Conservation (phyloP, 352 stramenopile species). For the Pilasporangium apinafurcum region DNA sequence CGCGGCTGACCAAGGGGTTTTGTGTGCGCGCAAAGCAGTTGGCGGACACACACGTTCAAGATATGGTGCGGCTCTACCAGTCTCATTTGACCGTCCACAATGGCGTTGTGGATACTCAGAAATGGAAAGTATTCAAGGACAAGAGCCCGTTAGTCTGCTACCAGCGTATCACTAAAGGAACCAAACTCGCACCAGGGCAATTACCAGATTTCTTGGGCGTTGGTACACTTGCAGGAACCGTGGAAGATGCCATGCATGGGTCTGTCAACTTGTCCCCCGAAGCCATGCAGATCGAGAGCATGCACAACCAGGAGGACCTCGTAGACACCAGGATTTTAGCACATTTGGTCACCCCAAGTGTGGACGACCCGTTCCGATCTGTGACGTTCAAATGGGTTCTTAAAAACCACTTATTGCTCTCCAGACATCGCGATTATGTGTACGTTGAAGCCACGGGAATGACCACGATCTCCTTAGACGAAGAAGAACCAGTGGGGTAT, state of each 20-base stretch:
- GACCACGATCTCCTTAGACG: conserved; percentile 39
- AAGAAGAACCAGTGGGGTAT: conserved; percentile 51
- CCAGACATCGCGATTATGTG: conserved; percentile 62
- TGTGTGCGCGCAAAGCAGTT: conserved; percentile 8
- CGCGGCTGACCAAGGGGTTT: conserved; percentile 2
- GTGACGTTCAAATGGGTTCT: conserved; percentile 75
- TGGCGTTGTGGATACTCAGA: not conserved
- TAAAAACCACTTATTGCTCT: conserved; percentile 50
- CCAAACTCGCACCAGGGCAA: not conserved
- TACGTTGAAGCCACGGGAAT: conserved; percentile 61
- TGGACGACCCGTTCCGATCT: conserved; percentile 42
- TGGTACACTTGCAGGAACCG: not conserved
- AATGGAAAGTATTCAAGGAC: conserved; percentile 12
- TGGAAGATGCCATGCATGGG: conserved; percentile 11
- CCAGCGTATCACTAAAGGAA: conserved; percentile 3
- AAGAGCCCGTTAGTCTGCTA: conserved; percentile 12
- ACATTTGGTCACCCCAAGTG: conserved; percentile 29
- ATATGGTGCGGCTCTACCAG: conserved; percentile 11
- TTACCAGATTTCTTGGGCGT: conserved; percentile 8
- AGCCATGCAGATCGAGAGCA: conserved; percentile 17
- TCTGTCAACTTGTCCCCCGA: conserved; percentile 10
- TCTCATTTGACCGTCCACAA: conserved; percentile 1
- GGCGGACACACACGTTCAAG: conserved; percentile 7
- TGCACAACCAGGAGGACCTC: conserved; percentile 7
- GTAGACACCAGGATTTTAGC: conserved; percentile 25